Evolutionary conservation across 2,329 filamentous ascomycete genomes (phyloP).

Genomic region (Trichophaea hybrida): DNA sequence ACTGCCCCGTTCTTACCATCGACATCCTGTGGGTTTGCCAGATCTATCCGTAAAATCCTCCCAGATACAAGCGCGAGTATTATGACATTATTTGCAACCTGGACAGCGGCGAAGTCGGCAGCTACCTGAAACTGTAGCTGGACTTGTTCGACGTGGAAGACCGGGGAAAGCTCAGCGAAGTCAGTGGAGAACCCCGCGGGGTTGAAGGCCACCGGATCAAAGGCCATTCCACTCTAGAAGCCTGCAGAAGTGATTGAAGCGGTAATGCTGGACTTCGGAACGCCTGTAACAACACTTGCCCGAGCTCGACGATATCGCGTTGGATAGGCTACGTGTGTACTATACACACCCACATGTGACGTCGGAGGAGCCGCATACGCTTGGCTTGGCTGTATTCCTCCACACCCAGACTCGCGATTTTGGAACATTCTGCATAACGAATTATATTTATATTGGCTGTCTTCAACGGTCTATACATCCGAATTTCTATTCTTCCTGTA

Average conservation of each 20-base stretch:
- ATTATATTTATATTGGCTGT: not conserved
- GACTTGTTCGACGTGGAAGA: conserved; percentile 88
- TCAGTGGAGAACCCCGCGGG: conserved; percentile 53
- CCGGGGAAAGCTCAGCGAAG: conserved; percentile 51
- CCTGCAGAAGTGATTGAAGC: not conserved
- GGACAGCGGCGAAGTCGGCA: conserved; percentile 87
- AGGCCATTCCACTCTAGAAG: conserved; percentile 42
- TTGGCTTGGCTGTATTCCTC: not conserved
- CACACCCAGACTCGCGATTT: not conserved
- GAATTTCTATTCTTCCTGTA: not conserved
- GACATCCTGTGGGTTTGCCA: conserved; percentile 87
- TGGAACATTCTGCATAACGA: not conserved
- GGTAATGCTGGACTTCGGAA: not conserved
- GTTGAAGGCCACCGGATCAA: conserved; percentile 37
- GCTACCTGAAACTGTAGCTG: conserved; percentile 89
- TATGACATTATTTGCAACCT: conserved; percentile 94
- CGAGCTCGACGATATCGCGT: too few species aligned
- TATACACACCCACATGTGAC: not conserved
- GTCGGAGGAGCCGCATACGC: not conserved
- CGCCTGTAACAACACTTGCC: not conserved
- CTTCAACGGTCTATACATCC: not conserved
- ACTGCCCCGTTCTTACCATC: conserved; percentile 46
- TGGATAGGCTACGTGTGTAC: too few species aligned
- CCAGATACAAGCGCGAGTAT: conserved; percentile 84
- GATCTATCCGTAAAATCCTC: conserved; percentile 81